Evolutionary conservation across 805 yeast species (phyloP).

Genomic region (Zygoascus ofunaensis): DNA sequence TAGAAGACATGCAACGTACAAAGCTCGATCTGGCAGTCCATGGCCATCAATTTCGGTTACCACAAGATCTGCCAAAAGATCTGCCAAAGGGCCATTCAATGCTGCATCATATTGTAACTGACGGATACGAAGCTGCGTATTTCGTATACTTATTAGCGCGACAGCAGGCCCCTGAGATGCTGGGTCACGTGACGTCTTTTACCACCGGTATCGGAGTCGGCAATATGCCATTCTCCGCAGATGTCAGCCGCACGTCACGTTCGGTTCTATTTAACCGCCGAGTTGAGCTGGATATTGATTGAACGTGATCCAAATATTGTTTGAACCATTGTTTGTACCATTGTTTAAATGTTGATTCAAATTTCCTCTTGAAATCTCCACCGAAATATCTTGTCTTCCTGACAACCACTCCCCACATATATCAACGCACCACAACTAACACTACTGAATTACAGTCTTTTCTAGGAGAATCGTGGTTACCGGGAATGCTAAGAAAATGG

Average conservation of each 20-base stretch:
- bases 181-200: too few species aligned
- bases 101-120: slow-evolving; percentile 2
- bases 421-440: too few species aligned
- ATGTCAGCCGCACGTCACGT: not conserved
- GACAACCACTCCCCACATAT: not conserved
- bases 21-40: not conserved
- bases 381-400: not conserved
- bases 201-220: too few species aligned
- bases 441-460: too few species aligned
- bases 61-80: not conserved
- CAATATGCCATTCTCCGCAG: too few species aligned
- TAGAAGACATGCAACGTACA: not conserved
- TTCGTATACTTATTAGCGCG: not conserved
- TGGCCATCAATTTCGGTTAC: not conserved
- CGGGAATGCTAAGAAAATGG: too few species aligned
- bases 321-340: too few species aligned
- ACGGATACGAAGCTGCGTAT: slow-evolving; percentile 1
- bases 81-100: slow-evolving; percentile 2
- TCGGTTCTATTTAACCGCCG: not conserved
- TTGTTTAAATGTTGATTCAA: too few species aligned
- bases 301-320: too few species aligned
- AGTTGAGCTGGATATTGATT: too few species aligned
- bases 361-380: too few species aligned
- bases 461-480: too few species aligned
- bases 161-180: not conserved